Base-by-base conservation (phyloP, 352 stramenopile species). In the Elongisporangium prolatum region DNA sequence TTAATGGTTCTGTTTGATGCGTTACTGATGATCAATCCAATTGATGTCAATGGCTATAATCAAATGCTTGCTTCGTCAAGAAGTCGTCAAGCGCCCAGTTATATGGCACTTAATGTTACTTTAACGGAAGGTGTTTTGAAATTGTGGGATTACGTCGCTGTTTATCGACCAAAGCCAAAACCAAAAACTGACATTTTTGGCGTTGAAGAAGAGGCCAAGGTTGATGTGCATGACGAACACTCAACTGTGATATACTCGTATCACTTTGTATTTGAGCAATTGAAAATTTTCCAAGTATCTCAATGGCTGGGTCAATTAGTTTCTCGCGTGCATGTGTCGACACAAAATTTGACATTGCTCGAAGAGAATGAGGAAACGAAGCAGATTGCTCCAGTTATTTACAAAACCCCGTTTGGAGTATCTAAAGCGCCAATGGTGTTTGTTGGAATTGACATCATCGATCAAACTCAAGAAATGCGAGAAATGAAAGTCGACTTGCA, bases 401-500 rank as follows among this genome's bases (percentile, higher is more conserved):
- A 96, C 60, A 82, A 83, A 52, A 94, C 86, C 9, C 82, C 82
- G 20, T 91, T 90, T 61, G 85, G 84, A 17, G 69, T 86, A 13
- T 89, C 79, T 14, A 77, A 86, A 3, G 80, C 81, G 5, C 86
- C 86, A 17, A 73, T 94, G 4, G 62, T 94, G 37, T 93, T 95
- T 57, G 77, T 92, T 24, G 82, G 82, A 3, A 74, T 92, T 24
- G 84, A 94, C 25, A 89, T 93, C 20, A 54, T 75, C 49, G 83
- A 93, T 48, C 79, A 92, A 54, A 92, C 86, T 9, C 86, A 93
- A 64, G 84, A 91, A 48, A 95, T 95, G 86, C 74, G 86, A 0
- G 86, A 95, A 50, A 94, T 93, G 73, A 93, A 90, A 60, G 77
- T 93, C 1, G 84, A 93, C 34, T 61, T 95, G n/a, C 83, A 95